phyloP scores from a whole-genome alignment of 306 rosid species.

The Cicer judaicum region DNA sequence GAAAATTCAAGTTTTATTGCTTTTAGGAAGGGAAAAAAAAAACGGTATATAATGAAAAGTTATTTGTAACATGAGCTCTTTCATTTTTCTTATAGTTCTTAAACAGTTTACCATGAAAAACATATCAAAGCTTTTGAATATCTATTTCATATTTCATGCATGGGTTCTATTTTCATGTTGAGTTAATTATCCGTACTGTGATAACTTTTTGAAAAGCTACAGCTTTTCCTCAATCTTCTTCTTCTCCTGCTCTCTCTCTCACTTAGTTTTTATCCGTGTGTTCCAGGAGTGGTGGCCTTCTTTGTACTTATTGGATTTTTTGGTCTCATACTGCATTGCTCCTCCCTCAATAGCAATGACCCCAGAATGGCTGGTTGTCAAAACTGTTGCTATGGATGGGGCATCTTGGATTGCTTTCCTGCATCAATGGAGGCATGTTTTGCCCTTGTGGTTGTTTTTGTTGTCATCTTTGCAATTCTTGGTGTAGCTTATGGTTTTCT shows the following conservation, averaged over 20 bases:
- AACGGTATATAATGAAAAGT: background rate
- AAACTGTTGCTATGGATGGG: conserved; percentile 99
- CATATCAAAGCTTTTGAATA: background rate
- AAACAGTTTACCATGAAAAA: conserved; percentile 1
- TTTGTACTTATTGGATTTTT: conserved; percentile 96
- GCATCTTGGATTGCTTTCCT: conserved; percentile 97
- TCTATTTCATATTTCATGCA: conserved; percentile 11
- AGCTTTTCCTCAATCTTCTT: background rate
- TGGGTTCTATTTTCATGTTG: conserved; percentile 21
- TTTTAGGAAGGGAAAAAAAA: background rate
- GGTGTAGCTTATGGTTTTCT: conserved; percentile 98
- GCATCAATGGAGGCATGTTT: conserved; percentile 99
- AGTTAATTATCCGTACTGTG: conserved; percentile 10
- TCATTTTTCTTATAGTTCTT: background rate
- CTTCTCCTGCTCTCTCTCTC: conserved; percentile 10
- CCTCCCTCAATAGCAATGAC: conserved; percentile 82
- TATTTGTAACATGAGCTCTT: background rate
- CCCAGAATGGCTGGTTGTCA: conserved; percentile 98
- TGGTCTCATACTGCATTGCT: conserved; percentile 93
- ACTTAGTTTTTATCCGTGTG: conserved; percentile 29
- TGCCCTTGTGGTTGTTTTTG: conserved; percentile 87
- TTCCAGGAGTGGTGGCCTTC: conserved; percentile 90
- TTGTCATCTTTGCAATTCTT: conserved; percentile 94
- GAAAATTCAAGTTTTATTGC: conserved; percentile 19
- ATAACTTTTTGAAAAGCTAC: conserved; percentile 28